Conservation (phyloP, 768 basidiomycete genomes). For the Mycena metata region DNA sequence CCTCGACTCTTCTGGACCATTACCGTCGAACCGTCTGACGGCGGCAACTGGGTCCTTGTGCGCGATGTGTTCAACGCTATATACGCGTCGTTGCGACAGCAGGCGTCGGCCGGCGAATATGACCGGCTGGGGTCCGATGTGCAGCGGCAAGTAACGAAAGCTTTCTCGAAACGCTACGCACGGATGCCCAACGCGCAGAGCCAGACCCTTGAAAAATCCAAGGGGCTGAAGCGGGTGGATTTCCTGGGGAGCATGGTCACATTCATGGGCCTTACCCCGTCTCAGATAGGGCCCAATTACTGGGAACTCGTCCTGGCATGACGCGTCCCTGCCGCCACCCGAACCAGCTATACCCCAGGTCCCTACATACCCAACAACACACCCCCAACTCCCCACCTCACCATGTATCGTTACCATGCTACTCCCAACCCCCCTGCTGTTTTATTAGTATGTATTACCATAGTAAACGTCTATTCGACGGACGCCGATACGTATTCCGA, state of each 20-base stretch:
- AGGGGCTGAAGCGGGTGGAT: slow-evolving; percentile 57
- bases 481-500: too few species aligned
- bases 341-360: slow-evolving; percentile 22
- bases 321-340: not conserved
- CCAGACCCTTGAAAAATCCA: slow-evolving; percentile 45
- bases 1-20: slow-evolving; percentile 30
- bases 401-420: slow-evolving; percentile 27
- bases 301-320: slow-evolving; percentile 48
- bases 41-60: slow-evolving; percentile 30
- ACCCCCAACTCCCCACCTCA: slow-evolving; percentile 5
- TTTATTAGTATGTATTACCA: slow-evolving; percentile 35
- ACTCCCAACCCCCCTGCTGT: not conserved
- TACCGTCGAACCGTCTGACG: slow-evolving; percentile 3
- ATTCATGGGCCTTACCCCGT: slow-evolving; percentile 48
- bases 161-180: slow-evolving; percentile 35
- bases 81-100: slow-evolving; percentile 30
- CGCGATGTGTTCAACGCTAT: slow-evolving; percentile 27
- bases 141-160: slow-evolving; percentile 27
- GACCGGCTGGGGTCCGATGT: slow-evolving; percentile 4
- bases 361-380: slow-evolving; percentile 31
- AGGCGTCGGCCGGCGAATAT: slow-evolving; percentile 21
- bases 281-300: slow-evolving; percentile 43
- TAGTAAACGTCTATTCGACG: slow-evolving; percentile 17
- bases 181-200: slow-evolving; percentile 15
- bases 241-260: slow-evolving; percentile 49